These are phyloP conservation scores for Penstemon eatonii DNA, from an alignment of 257 asterid species.

Conservation along the genomic window DNA sequence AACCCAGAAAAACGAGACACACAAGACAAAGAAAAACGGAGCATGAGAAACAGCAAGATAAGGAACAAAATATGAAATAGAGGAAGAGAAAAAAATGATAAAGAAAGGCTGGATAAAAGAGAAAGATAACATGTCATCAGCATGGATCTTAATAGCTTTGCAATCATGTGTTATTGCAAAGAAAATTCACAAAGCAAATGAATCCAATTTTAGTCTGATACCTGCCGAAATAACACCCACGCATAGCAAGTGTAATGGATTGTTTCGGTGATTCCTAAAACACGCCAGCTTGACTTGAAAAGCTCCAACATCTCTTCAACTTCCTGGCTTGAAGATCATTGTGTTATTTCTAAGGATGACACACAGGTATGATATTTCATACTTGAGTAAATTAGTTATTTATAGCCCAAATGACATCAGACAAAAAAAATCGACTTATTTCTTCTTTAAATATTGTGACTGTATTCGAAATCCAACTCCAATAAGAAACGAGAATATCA, in stretches of 20 bases:
- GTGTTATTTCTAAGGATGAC: conserved; percentile 10
- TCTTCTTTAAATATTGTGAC: background rate
- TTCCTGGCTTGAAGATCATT: conserved; percentile 59
- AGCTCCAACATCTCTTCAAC: conserved; percentile 99
- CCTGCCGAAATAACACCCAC: conserved; percentile 97
- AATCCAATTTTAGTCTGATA: conserved; percentile 31
- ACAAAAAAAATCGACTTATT: background rate
- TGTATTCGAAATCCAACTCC: conserved; percentile 2
- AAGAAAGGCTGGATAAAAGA: background rate
- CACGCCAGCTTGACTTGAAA: conserved; percentile 89
- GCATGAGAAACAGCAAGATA: too few relatives aligned
- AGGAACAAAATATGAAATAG: too few relatives aligned
- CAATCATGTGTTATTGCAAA: conserved; percentile 11
- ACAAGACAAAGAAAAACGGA: too few relatives aligned
- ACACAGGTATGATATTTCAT: too few relatives aligned
- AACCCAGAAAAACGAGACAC: too few relatives aligned
- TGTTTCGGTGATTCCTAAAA: conserved; percentile 93
- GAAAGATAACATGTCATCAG: background rate
- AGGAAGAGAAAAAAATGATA: background rate
- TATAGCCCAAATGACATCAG: background rate
- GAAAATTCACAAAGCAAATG: conserved; percentile 7
- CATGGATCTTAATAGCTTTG: conserved; percentile 14
- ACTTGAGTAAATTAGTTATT: too few relatives aligned
- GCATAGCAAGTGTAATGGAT: conserved; percentile 90
- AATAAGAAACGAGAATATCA: conserved; percentile 19